phyloP scores from a whole-genome alignment of 2,329 filamentous ascomycete genomes.

The Clarireedia homoeocarpa region DNA sequence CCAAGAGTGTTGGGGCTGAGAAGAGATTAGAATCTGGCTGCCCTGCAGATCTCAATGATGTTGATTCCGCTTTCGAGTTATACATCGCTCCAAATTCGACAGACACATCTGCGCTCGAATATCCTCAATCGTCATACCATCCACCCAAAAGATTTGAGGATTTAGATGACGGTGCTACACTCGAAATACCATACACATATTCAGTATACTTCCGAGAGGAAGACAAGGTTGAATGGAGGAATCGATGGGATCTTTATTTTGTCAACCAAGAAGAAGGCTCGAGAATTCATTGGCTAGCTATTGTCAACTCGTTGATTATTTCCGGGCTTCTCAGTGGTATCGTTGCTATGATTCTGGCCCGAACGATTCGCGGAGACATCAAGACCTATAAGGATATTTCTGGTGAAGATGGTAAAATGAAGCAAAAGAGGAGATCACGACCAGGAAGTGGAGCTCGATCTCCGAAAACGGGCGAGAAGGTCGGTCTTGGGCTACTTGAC shows the following conservation, averaged over 20 bases:
- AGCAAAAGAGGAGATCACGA: slow-evolving; percentile 41
- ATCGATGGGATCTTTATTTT: slow-evolving; percentile 85
- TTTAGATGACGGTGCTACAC: slow-evolving; percentile 53
- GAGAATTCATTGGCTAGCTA: slow-evolving; percentile 80
- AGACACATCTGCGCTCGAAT: slow-evolving; percentile 36
- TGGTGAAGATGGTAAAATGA: slow-evolving; percentile 58
- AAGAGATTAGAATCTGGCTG: slow-evolving; percentile 57
- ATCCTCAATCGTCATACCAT: slow-evolving; percentile 52
- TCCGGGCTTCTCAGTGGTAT: slow-evolving; percentile 70
- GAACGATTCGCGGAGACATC: slow-evolving; percentile 72
- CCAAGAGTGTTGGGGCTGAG: slow-evolving; percentile 66
- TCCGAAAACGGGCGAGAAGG: slow-evolving; percentile 43
- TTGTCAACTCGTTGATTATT: slow-evolving; percentile 80
- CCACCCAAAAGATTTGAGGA: slow-evolving; percentile 46
- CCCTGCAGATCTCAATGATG: slow-evolving; percentile 56
- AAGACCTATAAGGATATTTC: slow-evolving; percentile 61
- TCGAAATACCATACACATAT: slow-evolving; percentile 78
- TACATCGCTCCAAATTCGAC: slow-evolving; percentile 57
- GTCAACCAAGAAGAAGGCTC: slow-evolving; percentile 77
- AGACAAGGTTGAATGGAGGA: slow-evolving; percentile 70
- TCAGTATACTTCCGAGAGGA: slow-evolving; percentile 87
- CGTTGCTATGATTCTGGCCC: slow-evolving; percentile 72
- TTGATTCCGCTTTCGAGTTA: slow-evolving; percentile 60
- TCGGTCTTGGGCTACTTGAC: slow-evolving; percentile 49
- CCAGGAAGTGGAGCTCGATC: slow-evolving; percentile 34